phyloP scores from a whole-genome alignment of 352 stramenopile genomes.

The Elongisporangium undulatum region DNA sequence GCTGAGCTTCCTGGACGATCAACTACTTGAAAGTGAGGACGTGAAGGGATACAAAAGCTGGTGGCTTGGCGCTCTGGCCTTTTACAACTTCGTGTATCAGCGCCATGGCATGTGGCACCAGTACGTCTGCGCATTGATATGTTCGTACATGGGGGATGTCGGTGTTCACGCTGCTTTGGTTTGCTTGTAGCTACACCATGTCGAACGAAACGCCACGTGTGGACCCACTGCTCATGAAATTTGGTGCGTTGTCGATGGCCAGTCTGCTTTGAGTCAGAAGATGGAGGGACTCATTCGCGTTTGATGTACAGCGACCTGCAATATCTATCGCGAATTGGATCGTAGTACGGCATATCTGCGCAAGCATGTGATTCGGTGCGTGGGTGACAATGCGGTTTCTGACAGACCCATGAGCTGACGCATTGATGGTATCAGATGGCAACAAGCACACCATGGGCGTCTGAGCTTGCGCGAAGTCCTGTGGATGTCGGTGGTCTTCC shows the following conservation, averaged over 20 bases:
- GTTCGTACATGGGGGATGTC: background rate
- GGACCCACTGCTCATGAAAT: slow-evolving; percentile 66
- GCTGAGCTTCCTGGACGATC: slow-evolving; percentile 73
- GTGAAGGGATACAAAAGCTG: slow-evolving; percentile 83
- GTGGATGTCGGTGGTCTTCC: slow-evolving; percentile 80
- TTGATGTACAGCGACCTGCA: slow-evolving; percentile 52
- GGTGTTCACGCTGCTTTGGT: no score
- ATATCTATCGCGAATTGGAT: slow-evolving; percentile 82
- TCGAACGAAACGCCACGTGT: slow-evolving; percentile 64
- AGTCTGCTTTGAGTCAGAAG: background rate
- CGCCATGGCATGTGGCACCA: slow-evolving; percentile 84
- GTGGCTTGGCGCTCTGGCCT: slow-evolving; percentile 77
- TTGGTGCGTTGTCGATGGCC: slow-evolving; percentile 34
- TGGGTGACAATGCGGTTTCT: no score
- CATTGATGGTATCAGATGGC: slow-evolving; percentile 29
- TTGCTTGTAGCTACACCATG: slow-evolving; percentile 51
- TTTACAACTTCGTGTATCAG: slow-evolving; percentile 86
- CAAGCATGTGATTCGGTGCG: slow-evolving; percentile 66
- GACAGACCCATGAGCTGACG: no score
- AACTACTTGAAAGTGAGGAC: slow-evolving; percentile 64
- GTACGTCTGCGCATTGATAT: slow-evolving; percentile 5
- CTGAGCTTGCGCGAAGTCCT: slow-evolving; percentile 69
- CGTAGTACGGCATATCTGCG: slow-evolving; percentile 76
- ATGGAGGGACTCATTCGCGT: slow-evolving; percentile 1
- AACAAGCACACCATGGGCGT: slow-evolving; percentile 62